Percentiles rank a stretch among this genome's conserved stretches.
Conservation (phyloP, 176 grass and related monocot genomes). For the Cenchrus purpureus region DNA sequence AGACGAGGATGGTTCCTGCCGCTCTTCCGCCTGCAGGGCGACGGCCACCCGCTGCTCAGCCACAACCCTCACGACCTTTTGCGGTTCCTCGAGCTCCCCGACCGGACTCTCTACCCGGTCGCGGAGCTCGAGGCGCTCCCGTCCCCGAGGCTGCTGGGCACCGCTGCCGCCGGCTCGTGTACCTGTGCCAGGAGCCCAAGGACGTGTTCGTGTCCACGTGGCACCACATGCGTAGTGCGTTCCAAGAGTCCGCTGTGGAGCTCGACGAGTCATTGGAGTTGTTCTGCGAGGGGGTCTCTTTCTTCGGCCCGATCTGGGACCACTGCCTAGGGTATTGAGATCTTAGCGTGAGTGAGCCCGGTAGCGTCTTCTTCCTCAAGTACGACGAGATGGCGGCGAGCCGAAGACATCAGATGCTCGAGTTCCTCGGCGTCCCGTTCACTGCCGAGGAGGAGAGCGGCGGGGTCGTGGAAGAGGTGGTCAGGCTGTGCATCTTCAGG, state of each 20-base stretch:
- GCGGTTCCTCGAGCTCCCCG: not conserved
- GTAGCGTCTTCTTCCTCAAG: slow-evolving; percentile 25
- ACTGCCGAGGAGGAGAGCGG: not conserved
- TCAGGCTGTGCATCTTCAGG: slow-evolving; percentile 32
- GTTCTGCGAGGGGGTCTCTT: not conserved
- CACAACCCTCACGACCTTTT: not conserved
- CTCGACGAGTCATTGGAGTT: not conserved
- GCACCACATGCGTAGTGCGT: not conserved
- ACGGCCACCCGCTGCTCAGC: not conserved
- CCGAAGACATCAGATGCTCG: slow-evolving; percentile 23
- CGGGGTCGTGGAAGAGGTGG: not conserved
- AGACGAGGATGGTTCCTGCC: not conserved
- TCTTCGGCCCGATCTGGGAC: not conserved
- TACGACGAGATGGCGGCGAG: slow-evolving; percentile 24
- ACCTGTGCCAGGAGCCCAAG: slow-evolving; percentile 32
- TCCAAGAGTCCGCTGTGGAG: not conserved
- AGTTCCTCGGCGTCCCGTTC: slow-evolving; percentile 23
- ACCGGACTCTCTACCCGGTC: not conserved
- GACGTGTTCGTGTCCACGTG: slow-evolving; percentile 30
- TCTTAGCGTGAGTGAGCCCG: not conserved
- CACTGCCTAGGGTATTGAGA: slow-evolving; percentile 19
- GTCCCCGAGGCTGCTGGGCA: not conserved
- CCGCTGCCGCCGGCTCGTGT: slow-evolving; percentile 8
- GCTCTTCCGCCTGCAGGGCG: not conserved
- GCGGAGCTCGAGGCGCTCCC: not conserved